Evolutionary conservation across 31 red algal species (phyloP), one percentile per base, ranked within the genome.

Genomic region (Odonthalia washingtoniensis): DNA sequence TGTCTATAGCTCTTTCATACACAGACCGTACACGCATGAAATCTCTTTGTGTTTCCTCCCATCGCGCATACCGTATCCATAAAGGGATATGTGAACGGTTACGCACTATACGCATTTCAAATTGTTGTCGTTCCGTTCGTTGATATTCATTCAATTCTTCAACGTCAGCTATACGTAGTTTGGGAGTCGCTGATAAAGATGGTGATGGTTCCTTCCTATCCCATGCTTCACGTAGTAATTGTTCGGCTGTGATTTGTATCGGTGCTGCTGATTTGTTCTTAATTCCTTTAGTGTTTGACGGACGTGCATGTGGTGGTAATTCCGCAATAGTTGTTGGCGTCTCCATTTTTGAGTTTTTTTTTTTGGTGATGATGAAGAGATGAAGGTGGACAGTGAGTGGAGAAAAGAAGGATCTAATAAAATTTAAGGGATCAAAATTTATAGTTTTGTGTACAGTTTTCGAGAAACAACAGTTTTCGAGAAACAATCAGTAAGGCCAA

Each of bases 201-300:
- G 87, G 68, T 21, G 35, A 75, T 21, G 38, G 43, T 32, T 93
- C 95, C 82, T 95, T 82, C 65, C 87, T 70, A 32, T 98, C 89
- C 96, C 93, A 95, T 74, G 93, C 92, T 72, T 98, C 96, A 33
- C 96, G 91, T 35, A 98, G 60, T 44, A 98, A 78, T 80, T 98
- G 96, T 65, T 98, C 96, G 1, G 96, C 96, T 42, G 92, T 95
- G 39, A 98, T 95, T 82, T 98, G 96, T 35, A 98, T 75, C 32
- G 75, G 40, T 31, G 96, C 92, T 4, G 96, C 88, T 43, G 96
- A 87, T 57, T 95, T 95, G 86, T 95, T 98, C 85, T 95, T 95
- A 2, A 98, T 92, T 40, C 83, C 67, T 16, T 62, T 74, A 24
- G 75, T 70, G 42, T 36, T 78, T 37, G 74, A 28, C 36, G 14